These are phyloP conservation scores for Ceratobasidium sp. DNA, from an alignment of 1,284 basidiomycete genomes.

Conservation along the genomic window DNA sequence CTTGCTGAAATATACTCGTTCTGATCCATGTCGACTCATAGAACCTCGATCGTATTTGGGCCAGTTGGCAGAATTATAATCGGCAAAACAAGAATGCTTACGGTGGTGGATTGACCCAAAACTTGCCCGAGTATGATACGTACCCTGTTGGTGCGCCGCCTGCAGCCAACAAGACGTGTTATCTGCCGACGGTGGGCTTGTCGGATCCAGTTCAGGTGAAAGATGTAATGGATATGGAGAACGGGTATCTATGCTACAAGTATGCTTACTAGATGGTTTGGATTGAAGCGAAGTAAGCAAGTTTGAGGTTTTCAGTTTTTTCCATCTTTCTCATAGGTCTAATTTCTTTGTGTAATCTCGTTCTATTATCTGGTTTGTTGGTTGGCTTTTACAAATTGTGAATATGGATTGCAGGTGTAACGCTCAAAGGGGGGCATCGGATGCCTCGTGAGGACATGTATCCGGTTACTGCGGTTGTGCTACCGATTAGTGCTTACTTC, in stretches of 20 bases:
- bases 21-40: neutral
- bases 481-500: too few species aligned
- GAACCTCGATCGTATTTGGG: constrained; percentile 47
- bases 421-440: too few species aligned
- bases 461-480: too few species aligned
- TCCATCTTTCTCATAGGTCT: too few species aligned
- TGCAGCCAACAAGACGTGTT: neutral
- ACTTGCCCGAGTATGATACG: constrained; percentile 32
- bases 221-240: constrained; percentile 26
- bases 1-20: neutral
- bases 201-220: constrained; percentile 1
- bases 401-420: too few species aligned
- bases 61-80: constrained; percentile 38
- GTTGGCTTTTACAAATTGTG: too few species aligned
- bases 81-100: constrained; percentile 36
- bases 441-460: too few species aligned
- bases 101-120: constrained; percentile 43
- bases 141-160: constrained; percentile 42
- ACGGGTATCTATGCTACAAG: constrained; percentile 38
- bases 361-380: neutral
- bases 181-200: constrained; percentile 33
- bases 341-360: too few species aligned
- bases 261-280: constrained; percentile 13
- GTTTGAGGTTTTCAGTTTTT: neutral
- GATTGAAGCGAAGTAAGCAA: neutral